phyloP scores from a whole-genome alignment of 1,284 basidiomycete genomes.

The Mycosarcoma mackinlayi region DNA sequence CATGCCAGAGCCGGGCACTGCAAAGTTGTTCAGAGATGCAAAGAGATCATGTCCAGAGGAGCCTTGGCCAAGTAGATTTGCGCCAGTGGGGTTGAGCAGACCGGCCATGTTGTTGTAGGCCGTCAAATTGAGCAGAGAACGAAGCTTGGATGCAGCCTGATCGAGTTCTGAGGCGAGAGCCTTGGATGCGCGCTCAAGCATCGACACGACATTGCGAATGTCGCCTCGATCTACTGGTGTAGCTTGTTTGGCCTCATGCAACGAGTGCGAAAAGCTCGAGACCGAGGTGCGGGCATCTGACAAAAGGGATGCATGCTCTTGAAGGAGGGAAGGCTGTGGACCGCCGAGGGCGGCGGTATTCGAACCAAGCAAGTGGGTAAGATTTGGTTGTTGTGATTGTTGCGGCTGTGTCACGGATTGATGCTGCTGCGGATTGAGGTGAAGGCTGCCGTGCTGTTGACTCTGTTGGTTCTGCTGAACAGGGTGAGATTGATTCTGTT shows the following conservation, averaged over 20 bases:
- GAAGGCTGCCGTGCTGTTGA: slow-evolving; percentile 12
- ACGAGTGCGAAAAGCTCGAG: slow-evolving; percentile 26
- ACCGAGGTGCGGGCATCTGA: slow-evolving; percentile 28
- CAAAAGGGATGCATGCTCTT: slow-evolving; percentile 40
- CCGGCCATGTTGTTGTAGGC: slow-evolving; percentile 22
- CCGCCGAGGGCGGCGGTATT: slow-evolving; percentile 3
- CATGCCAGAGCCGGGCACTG: slow-evolving; percentile 14
- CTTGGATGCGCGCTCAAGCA: slow-evolving; percentile 35
- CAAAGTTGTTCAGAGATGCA: slow-evolving; percentile 19
- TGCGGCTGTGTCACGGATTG: slow-evolving; percentile 4
- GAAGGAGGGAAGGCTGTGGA: slow-evolving; percentile 20
- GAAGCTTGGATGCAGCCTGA: slow-evolving; percentile 30
- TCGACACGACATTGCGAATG: slow-evolving; percentile 31
- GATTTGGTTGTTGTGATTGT: slow-evolving; percentile 14
- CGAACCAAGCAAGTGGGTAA: slow-evolving; percentile 27
- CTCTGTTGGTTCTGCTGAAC: slow-evolving; percentile 19
- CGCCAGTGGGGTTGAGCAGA: slow-evolving; percentile 8
- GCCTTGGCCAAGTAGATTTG: slow-evolving; percentile 9
- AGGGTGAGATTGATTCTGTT: slow-evolving; percentile 11
- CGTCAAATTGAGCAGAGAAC: slow-evolving; percentile 20
- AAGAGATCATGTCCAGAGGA: slow-evolving; percentile 27
- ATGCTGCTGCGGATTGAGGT: slow-evolving; percentile 19
- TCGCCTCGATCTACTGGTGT: slow-evolving; percentile 33
- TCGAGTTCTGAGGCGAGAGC: slow-evolving; percentile 33
- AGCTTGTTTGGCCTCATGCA: slow-evolving; percentile 38